These are phyloP conservation scores for Schizophyllum amplum DNA, from an alignment of 1,284 basidiomycete species.

Conservation along the genomic window DNA sequence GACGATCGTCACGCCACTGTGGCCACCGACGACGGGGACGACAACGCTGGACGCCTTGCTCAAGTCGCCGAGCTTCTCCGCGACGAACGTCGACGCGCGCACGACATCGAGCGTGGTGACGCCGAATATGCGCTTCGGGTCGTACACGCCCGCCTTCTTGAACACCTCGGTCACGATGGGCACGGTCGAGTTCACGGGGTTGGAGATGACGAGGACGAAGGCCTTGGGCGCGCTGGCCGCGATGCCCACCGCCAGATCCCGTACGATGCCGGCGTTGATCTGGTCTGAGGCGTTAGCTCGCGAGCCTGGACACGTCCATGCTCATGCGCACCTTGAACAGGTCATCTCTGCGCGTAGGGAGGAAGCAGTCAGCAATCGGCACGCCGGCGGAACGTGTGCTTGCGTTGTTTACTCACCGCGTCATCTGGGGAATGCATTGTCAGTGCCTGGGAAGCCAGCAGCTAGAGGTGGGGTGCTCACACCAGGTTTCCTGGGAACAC, in stretches of 20 bases:
- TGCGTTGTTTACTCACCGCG: constrained; percentile 41
- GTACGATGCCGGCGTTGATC: constrained; percentile 98
- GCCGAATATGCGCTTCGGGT: constrained; percentile 92
- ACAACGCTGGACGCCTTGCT: constrained; percentile 61
- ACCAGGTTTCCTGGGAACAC: constrained; percentile 94
- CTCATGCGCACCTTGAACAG: constrained; percentile 74
- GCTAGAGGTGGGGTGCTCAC: constrained; percentile 35
- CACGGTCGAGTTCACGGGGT: constrained; percentile 96
- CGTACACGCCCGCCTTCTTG: constrained; percentile 88
- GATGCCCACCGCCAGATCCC: constrained; percentile 86
- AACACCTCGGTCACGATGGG: constrained; percentile 94
- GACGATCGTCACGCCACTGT: constrained; percentile 91
- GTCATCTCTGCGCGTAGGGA: constrained; percentile 57
- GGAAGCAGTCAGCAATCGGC: constrained; percentile 11
- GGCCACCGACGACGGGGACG: constrained; percentile 92
- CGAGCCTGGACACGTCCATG: not conserved
- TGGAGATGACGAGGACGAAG: constrained; percentile 91
- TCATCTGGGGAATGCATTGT: constrained; percentile 47
- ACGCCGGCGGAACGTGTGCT: constrained; percentile 1
- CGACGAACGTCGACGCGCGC: constrained; percentile 91
- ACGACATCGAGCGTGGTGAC: constrained; percentile 98
- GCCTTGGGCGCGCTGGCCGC: constrained; percentile 86
- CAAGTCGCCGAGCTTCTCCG: constrained; percentile 67
- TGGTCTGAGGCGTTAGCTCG: constrained; percentile 25
- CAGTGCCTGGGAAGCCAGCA: constrained; percentile 1